These are phyloP conservation scores for Tuber calosporum DNA, from an alignment of 495 filamentous ascomycete genomes.

Conservation along the genomic window DNA sequence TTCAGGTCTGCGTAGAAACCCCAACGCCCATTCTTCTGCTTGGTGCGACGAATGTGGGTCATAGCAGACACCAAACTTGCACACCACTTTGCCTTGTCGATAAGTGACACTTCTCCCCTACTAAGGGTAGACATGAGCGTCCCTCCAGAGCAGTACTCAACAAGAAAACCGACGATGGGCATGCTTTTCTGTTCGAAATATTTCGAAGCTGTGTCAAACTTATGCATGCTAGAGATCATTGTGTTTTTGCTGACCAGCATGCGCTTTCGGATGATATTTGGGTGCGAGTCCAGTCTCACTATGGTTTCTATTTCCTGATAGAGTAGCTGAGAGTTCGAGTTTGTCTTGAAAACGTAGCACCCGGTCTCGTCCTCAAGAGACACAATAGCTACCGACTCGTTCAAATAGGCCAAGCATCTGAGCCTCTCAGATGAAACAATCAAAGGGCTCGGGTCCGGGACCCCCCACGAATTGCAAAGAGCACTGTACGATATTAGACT, in stretches of 20 bases:
- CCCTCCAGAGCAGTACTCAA: conserved; percentile 16
- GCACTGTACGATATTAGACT: conserved; percentile 12
- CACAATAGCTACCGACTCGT: conserved; percentile 27
- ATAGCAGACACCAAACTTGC: conserved; percentile 19
- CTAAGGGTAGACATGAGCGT: conserved; percentile 9
- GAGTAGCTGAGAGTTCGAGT: conserved; percentile 2
- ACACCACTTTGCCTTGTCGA: conserved; percentile 16
- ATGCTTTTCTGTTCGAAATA: conserved; percentile 11
- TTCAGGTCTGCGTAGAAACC: conserved; percentile 26
- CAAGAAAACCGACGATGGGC: conserved; percentile 27
- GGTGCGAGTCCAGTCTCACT: conserved; percentile 15
- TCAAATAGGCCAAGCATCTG: conserved; percentile 13
- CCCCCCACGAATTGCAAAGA: conserved; percentile 19
- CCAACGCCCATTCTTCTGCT: neutral
- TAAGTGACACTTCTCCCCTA: neutral
- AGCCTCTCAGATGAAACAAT: conserved; percentile 8
- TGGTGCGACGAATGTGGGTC: conserved; percentile 11
- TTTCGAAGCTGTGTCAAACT: conserved; percentile 18
- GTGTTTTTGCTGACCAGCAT: conserved; percentile 22
- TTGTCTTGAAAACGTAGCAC: conserved; percentile 27
- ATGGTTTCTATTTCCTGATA: conserved; percentile 25
- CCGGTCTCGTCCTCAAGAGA: neutral
- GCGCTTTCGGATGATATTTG: conserved; percentile 20
- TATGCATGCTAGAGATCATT: conserved; percentile 10
- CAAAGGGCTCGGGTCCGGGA: conserved; percentile 8